Conservation (phyloP, 768 basidiomycete genomes). For the Candolleomyces aberdarensis region DNA sequence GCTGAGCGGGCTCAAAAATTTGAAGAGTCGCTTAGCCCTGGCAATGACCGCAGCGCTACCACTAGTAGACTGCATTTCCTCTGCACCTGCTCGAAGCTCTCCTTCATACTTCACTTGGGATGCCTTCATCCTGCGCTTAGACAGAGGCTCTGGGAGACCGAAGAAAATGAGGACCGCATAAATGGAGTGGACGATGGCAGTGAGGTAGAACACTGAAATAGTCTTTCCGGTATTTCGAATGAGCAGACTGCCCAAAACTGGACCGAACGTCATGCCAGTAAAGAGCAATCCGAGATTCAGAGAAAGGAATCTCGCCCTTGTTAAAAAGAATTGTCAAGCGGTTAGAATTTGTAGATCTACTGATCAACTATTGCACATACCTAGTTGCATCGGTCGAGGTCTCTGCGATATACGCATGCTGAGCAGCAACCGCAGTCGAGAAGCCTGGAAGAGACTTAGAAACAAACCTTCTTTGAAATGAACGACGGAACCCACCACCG, state of each 20-base stretch:
- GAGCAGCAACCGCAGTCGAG: constrained; percentile 45
- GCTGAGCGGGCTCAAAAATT: constrained; percentile 70
- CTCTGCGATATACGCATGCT: constrained; percentile 70
- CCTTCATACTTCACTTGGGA: constrained; percentile 34
- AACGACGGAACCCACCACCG: constrained; percentile 51
- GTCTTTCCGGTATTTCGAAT: constrained; percentile 53
- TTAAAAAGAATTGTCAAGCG: background rate
- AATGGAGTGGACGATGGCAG: constrained; percentile 45
- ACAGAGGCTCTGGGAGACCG: constrained; percentile 77
- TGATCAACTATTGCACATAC: constrained; percentile 27
- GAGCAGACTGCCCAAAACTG: constrained; percentile 64
- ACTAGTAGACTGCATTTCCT: background rate
- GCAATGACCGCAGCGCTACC: constrained; percentile 9
- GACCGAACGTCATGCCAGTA: constrained; percentile 75
- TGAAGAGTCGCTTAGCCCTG: constrained; percentile 42
- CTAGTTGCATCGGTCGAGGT: constrained; percentile 52
- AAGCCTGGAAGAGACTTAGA: constrained; percentile 38
- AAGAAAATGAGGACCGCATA: constrained; percentile 51
- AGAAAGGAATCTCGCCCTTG: constrained; percentile 65
- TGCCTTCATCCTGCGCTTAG: constrained; percentile 42
- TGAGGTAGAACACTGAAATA: constrained; percentile 72
- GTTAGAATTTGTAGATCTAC: background rate
- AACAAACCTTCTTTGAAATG: background rate
- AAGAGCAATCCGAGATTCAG: constrained; percentile 65
- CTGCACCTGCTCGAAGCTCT: constrained; percentile 20